Evolutionary conservation across 2,329 filamentous ascomycete genomes (phyloP).

Genomic region (Ceratocystis destructans): DNA sequence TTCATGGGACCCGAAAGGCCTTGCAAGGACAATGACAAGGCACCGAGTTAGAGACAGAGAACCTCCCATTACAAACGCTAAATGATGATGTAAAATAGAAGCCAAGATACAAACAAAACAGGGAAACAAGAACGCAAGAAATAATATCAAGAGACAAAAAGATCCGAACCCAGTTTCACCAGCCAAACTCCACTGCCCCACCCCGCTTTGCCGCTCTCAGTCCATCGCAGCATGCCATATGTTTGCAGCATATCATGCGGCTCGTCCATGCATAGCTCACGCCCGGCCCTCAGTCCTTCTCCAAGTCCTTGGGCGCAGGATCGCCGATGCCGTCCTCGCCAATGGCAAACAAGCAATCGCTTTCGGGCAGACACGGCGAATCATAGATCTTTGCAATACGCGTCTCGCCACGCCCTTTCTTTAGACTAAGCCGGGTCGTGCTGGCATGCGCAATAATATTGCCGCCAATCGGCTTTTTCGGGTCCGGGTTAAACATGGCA

Average conservation of each 20-base stretch:
- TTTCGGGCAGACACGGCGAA: slow-evolving; percentile 90
- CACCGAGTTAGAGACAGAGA: background rate
- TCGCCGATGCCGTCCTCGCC: slow-evolving; percentile 95
- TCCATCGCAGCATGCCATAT: background rate
- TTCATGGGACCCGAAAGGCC: no score
- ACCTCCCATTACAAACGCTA: background rate
- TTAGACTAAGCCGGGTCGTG: slow-evolving; percentile 84
- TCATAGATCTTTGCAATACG: slow-evolving; percentile 99
- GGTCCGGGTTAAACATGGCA: slow-evolving; percentile 98
- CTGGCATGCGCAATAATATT: slow-evolving; percentile 98
- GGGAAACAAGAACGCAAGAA: slow-evolving; percentile 1
- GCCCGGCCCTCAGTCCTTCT: slow-evolving; percentile 49
- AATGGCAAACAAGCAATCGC: slow-evolving; percentile 92
- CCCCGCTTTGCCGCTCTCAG: background rate
- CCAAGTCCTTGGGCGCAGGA: slow-evolving; percentile 85
- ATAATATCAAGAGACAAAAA: background rate
- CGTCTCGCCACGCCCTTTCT: slow-evolving; percentile 90
- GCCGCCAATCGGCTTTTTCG: slow-evolving; percentile 96
- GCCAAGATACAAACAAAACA: background rate
- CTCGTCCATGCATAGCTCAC: background rate
- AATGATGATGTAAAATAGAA: slow-evolving; percentile 3
- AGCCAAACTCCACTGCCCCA: background rate
- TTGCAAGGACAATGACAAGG: background rate
- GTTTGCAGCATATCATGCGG: background rate
- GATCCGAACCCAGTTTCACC: background rate